Base-by-base conservation (phyloP, 2,329 filamentous ascomycete species). In the Aspergillus caelatus region DNA sequence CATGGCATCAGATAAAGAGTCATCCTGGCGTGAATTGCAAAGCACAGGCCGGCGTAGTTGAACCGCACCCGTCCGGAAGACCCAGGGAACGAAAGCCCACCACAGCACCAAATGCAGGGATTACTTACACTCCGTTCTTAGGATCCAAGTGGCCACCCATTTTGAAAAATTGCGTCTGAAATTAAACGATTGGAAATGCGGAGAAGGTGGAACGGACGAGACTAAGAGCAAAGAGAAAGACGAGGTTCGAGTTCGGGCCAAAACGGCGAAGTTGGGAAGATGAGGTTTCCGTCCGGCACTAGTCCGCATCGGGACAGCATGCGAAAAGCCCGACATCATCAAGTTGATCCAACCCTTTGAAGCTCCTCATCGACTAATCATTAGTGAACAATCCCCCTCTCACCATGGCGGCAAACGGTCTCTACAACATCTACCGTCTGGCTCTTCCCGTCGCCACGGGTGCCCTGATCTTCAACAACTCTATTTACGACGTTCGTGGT, bases 401-500 rank as follows among this genome's bases (percentile, higher is more conserved):
- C 30, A 74, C 67, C 65, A 87, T 87, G 85, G 82, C 86, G 54
- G 72, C 75, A 62, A 75, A 77, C 70, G 70, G 70, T 62, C 73
- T 79, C 55, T 69, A 74, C 50, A 72, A 74, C 57, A 56, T 79
- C 65, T 77, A 77, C 67, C 76, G 75, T 58, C 70, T 75, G 78
- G 91, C 91, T 67, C 81, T 97, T 60, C 94, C 94, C 54, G 85
- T 87, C 62, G 88, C 91, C 65, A 79, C 91, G 70, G 92, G 85
- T 71, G 82, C 88, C 71, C 85, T 87, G 62, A 74, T 94, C 65
- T 82, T 87, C 69, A 90, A 93, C 79, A 86, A 92, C 69, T 92
- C 93, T 63, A 88, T 99, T 67, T 99, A 97, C 89, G 95, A 99
- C 80, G 95, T 99, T 77, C 94, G 93, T 79, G 95, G 95, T 77